Evolutionary conservation across 1,284 basidiomycete species (phyloP), one percentile per base, ranked within the genome.

Genomic region (Athelia psychrophila): DNA sequence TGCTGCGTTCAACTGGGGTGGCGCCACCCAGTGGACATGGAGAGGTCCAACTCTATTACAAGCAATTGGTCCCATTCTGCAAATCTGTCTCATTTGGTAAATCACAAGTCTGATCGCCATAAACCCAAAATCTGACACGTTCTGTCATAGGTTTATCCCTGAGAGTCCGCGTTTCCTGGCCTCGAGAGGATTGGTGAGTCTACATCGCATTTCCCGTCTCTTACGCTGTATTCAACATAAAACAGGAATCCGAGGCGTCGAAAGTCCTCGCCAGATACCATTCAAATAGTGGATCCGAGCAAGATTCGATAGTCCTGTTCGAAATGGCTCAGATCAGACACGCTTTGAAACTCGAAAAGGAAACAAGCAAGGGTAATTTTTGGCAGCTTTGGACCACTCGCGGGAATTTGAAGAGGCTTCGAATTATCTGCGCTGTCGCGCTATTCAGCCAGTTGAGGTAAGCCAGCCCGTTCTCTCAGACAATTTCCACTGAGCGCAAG

Each of bases 151-250:
- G 78, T 78, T 86, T 56, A 72, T 86, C 12, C 87, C 87, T 5
- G 85, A 90, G 61, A 85, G 83, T 27, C 86, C 86, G 20, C 76
- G 86, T 27, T 88, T 78, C 71, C 73, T 89, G 16, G 76, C 88
- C 13, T 78, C 81, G 19, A 78, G 77, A 61, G 84, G 84, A 33
- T 63, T 72, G 54, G 82, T 83, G 48, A 53, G 80, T 62, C 12
- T 5, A 24, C 22, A 9, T 20, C 38, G 25, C 35, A 24, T 52
- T 59, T 15, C 30, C 33, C 13, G 19, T 44, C 19, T 38, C 35
- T 10, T 19, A 10, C 35, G 18, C 36, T 33, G 49, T 16, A 19
- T 8, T 23, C n/a, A 20, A 8, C 12, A 6, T 40, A 47, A 45
- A 35, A 33, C 54, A 81, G 78, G 81, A 83, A 63, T 71, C 69